Base-by-base conservation (phyloP, 1,139 yeast species). In the Meyerozyma smithsonii region DNA sequence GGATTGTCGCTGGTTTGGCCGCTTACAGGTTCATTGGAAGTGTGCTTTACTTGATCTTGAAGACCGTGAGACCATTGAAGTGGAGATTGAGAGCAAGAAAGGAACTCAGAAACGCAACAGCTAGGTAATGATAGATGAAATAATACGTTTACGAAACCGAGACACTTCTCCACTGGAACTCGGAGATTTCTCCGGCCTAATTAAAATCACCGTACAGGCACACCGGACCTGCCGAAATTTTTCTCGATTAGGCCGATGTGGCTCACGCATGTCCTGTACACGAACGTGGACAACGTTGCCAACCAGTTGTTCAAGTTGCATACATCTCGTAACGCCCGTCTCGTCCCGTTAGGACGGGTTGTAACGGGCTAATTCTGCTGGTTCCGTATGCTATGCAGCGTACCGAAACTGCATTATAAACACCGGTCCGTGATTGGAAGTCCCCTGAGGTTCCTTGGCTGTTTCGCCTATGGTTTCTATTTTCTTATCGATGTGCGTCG, bases 1-100 rank as follows among this genome's bases (percentile, higher is more conserved):
- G 77, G 77, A 60, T 69, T 47, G 77, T 71, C 41, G 74, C 75
- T 4, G 76, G 70, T 2, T 62, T 70, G 50, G 76, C 77, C 5
- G 49, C 56, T 24, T 70, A 68, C 52, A 59, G 74, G 40, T 68
- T 70, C 43, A 37, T 64, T 32, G 77, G 77, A 7, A 62, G 72
- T 54, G 56, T 61, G 4, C 48, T 68, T 43, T 71, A 52, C 51
- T 59, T 70, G 47, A 39, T 67, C 7, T 56, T 61, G 48, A 67
- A 66, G 50, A 47, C 53, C 8, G 57, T 66, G 42, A 55, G 77
- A 41, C 75, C 75, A 4, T 41, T 71, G 28, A 68, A 66, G 47
- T 70, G 77, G 77, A 65, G 54, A 48, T 41, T 60, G 33, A 56
- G 55, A 42, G 61, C 56, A 16, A 48, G 55, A 38, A 55, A 49